Evolutionary conservation across 176 grass and related monocot genomes (phyloP), one percentile per base, ranked within the genome.

Genomic region (Carex cristatella): DNA sequence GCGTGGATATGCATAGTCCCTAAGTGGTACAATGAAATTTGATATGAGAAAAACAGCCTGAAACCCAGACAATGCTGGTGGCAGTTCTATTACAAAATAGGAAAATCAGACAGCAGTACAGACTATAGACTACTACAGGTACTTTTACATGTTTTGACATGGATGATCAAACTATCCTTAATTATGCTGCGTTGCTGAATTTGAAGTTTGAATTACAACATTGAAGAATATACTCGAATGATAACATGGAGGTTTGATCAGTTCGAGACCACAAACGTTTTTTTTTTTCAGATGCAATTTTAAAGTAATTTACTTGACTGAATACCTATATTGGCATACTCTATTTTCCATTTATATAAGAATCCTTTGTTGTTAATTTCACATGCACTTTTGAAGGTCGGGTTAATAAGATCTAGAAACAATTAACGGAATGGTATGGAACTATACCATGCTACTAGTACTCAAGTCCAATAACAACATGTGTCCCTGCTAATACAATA

Each of bases 1-100:
- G 87, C 94, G 92, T 38, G 92, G 94, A 87, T 97, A 97, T 73
- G 84, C 87, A 82, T 56, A 69, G 7, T 97, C 92, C 87, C 94
- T 97, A 85, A 89, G 64, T 12, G 81, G 48, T 67, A 79, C 53
- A 65, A 83, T 66, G 79, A 82, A 63, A 58, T 78, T 78, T 78
- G 11, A 28, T 57, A 18, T 56, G 9, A 78, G 73, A 78, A 58
- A 78, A 57, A 78, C 7, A 6, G 51, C 15, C 30, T 35, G 53
- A 78, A 78, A 78, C 12, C 14, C 16, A 54, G 11, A 72, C 37
- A 48, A 30, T 8, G 49, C 2, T 78, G 28, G 69, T 32, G 7
- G n/a, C 48, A 10, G 71, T 54, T 76, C 12, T 55, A 31, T 51
- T 27, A 10, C 46, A 53, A 75, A 28, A 54, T 54, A 53, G 71